Conservation (phyloP, 148 eudicot species). For the Rhododendron kiyosumense region DNA sequence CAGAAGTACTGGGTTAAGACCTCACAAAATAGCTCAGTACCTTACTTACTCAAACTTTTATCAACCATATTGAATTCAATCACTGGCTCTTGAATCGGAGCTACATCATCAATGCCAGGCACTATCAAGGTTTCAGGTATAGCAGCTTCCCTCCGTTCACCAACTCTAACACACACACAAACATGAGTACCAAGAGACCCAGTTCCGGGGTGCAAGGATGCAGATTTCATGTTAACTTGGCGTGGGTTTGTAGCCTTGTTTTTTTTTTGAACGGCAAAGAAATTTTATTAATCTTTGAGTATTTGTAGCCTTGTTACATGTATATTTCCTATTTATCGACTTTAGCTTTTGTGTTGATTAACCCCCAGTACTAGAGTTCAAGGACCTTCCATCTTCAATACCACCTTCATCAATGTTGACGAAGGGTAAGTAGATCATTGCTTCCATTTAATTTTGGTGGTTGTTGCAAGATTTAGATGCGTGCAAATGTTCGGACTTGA, state of each 20-base stretch:
- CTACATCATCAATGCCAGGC: conserved; percentile 70
- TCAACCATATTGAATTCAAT: background rate
- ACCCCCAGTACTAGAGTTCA: conserved; percentile 53
- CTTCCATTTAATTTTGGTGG: background rate
- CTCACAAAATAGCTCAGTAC: background rate
- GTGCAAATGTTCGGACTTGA: background rate
- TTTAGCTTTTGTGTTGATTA: background rate
- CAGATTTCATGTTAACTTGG: background rate
- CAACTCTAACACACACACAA: background rate
- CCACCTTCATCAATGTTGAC: conserved; percentile 48
- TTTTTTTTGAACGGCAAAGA: too few relatives aligned
- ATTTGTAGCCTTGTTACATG: background rate
- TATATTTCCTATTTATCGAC: background rate
- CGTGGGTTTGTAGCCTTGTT: background rate
- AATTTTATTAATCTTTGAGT: too few relatives aligned
- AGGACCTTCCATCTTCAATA: conserved; percentile 44
- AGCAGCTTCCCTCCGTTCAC: background rate
- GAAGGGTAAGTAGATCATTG: conserved; percentile 41
- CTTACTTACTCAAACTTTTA: background rate
- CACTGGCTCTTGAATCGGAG: background rate
- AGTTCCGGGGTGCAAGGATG: too few relatives aligned
- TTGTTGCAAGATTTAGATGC: background rate
- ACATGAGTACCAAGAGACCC: too few relatives aligned
- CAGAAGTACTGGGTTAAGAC: background rate
- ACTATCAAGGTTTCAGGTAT: conserved; percentile 87